Conservation (phyloP, 306 rosid species). For the Fragaria ananassa region DNA sequence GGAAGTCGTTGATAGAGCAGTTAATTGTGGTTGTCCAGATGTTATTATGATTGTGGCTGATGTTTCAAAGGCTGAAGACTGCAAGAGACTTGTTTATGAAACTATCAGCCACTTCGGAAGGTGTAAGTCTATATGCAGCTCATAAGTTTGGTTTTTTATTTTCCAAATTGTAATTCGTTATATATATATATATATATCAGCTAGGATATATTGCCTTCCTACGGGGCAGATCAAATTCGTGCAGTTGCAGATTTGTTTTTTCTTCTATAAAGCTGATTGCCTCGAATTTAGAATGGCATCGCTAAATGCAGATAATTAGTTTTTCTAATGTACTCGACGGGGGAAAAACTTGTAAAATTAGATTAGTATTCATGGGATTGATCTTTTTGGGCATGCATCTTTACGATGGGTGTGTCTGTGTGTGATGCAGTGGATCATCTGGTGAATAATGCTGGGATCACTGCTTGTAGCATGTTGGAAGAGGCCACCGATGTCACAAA, state of each 20-base stretch:
- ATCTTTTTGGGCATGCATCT: background rate
- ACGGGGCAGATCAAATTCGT: background rate
- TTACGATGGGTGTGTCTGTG: background rate
- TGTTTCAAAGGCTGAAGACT: constrained; percentile 53
- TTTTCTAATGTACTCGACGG: background rate
- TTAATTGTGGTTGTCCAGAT: constrained; percentile 48
- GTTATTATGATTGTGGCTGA: constrained; percentile 50
- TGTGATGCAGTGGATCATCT: constrained; percentile 70
- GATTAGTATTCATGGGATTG: background rate
- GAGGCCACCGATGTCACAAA: constrained; percentile 45
- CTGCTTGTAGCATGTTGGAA: constrained; percentile 38
- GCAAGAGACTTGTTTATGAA: constrained; percentile 47
- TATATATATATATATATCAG: background rate
- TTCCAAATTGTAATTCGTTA: background rate
- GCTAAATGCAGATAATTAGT: too few relatives aligned
- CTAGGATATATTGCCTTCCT: background rate
- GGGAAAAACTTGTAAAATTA: background rate
- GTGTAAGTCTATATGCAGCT: constrained; percentile 27
- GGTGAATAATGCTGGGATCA: constrained; percentile 66
- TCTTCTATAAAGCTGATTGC: too few relatives aligned
- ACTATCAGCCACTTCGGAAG: constrained; percentile 50
- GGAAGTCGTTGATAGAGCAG: constrained; percentile 47
- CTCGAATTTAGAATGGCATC: background rate
- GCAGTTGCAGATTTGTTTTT: background rate
- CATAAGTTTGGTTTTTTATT: background rate